Conservation (phyloP, 805 yeast genomes). For the Candida maltosa region DNA sequence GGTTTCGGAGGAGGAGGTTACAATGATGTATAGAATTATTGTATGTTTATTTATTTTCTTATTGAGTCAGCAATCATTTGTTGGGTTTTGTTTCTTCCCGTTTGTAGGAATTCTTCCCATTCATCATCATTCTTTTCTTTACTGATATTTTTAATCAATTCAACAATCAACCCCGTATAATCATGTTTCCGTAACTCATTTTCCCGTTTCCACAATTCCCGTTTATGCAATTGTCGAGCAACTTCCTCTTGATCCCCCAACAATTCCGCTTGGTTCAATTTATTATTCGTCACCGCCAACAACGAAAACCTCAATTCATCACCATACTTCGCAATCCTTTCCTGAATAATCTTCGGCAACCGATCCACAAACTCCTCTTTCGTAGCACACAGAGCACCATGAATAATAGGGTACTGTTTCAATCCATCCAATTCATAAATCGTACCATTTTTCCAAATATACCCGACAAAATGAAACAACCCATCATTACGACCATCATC, state of each 20-base stretch:
- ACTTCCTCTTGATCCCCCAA: constrained; percentile 39
- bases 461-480: constrained; percentile 60
- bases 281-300: constrained; percentile 51
- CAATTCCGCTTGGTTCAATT: constrained; percentile 32
- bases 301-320: constrained; percentile 56
- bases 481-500: constrained; percentile 45
- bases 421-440: constrained; percentile 66
- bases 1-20: constrained; percentile 16
- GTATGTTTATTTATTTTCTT: background rate
- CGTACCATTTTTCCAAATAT: constrained; percentile 38
- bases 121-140: constrained; percentile 31
- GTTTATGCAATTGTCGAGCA: constrained; percentile 41
- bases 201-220: constrained; percentile 53
- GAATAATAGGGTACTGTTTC: constrained; percentile 52
- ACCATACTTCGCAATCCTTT: constrained; percentile 45
- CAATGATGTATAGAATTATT: constrained; percentile 4
- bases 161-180: constrained; percentile 48
- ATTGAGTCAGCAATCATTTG: constrained; percentile 1
- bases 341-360: constrained; percentile 42
- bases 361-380: constrained; percentile 41
- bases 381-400: constrained; percentile 34
- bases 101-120: constrained; percentile 27
- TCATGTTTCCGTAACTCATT: constrained; percentile 53
- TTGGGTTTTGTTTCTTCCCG: constrained; percentile 19
- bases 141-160: constrained; percentile 41